Conservation (phyloP, 2,329 filamentous ascomycete species). For the Bipolaris oryzae region DNA sequence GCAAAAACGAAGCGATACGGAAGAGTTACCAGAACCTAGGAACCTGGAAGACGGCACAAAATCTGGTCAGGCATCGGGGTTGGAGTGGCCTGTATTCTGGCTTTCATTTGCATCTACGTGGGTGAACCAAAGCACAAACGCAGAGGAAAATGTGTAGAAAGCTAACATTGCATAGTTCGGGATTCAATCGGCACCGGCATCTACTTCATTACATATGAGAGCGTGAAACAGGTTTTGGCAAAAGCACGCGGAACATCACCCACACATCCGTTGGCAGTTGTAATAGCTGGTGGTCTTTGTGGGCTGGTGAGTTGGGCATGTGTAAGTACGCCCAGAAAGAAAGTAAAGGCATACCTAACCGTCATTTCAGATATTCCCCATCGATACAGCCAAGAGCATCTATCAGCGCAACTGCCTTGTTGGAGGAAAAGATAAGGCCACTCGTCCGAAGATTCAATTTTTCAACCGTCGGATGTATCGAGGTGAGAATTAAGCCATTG, state of each 20-base stretch:
- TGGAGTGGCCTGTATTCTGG: conserved; percentile 78
- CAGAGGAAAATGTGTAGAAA: not conserved
- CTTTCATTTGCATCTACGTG: conserved; percentile 77
- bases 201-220: conserved; percentile 90
- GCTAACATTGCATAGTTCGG: conserved; percentile 62
- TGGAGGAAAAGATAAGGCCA: conserved; percentile 63
- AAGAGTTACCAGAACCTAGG: conserved; percentile 77
- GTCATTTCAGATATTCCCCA: conserved; percentile 58
- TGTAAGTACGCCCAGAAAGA: conserved; percentile 57
- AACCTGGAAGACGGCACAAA: conserved; percentile 75
- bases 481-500: conserved; percentile 53
- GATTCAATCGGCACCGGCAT: conserved; percentile 84
- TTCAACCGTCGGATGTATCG: conserved; percentile 81
- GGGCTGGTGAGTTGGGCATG: conserved; percentile 83
- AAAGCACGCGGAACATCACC: conserved; percentile 74
- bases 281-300: conserved; percentile 78
- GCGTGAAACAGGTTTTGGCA: conserved; percentile 79
- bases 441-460: conserved; percentile 73
- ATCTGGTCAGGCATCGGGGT: conserved; percentile 77
- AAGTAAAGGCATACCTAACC: conserved; percentile 10
- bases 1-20: conserved; percentile 46
- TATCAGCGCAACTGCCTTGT: conserved; percentile 83
- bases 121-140: conserved; percentile 38
- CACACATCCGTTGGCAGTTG: conserved; percentile 79
- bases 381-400: conserved; percentile 83